Evolutionary conservation across 2,329 filamentous ascomycete genomes (phyloP).

Genomic region (Lasiodiplodia citricola): DNA sequence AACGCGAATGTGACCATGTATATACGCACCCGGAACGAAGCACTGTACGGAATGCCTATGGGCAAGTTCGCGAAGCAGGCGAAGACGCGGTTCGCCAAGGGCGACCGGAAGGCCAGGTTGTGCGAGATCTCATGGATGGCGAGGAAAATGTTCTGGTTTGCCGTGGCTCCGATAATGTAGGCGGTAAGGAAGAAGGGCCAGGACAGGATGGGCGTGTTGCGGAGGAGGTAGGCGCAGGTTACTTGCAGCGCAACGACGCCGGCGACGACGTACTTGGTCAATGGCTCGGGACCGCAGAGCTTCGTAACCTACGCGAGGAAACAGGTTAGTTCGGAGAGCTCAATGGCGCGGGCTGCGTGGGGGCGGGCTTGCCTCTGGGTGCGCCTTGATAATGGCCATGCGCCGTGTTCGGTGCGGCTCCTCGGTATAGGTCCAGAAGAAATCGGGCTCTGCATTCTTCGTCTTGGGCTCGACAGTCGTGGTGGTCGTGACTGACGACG

Average conservation of each 20-base stretch:
- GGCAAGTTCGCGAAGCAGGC: conserved; percentile 95
- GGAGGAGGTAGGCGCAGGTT: conserved; percentile 75
- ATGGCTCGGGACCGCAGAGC: conserved; percentile 91
- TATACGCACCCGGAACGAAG: conserved; percentile 81
- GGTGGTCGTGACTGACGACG: conserved; percentile 20
- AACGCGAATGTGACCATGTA: neutral
- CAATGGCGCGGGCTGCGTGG: neutral
- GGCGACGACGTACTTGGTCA: conserved; percentile 92
- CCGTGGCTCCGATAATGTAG: conserved; percentile 90
- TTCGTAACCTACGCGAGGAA: conserved; percentile 75
- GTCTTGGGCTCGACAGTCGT: conserved; percentile 26
- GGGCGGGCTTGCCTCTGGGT: conserved; percentile 75
- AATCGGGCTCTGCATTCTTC: conserved; percentile 59
- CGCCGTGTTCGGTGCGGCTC: conserved; percentile 92
- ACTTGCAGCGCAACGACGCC: conserved; percentile 85
- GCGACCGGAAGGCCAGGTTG: conserved; percentile 88
- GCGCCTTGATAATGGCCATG: conserved; percentile 95
- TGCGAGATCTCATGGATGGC: conserved; percentile 99
- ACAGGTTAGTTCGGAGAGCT: conserved; percentile 25
- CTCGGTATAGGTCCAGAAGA: conserved; percentile 99
- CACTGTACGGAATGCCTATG: conserved; percentile 94
- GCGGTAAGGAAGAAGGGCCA: conserved; percentile 84
- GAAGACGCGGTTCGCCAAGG: conserved; percentile 79
- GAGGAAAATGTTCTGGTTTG: conserved; percentile 98
- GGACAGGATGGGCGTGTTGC: conserved; percentile 78